These are phyloP conservation scores for Talaromyces sp. DNA, from an alignment of 2,329 filamentous ascomycete genomes.

Conservation along the genomic window DNA sequence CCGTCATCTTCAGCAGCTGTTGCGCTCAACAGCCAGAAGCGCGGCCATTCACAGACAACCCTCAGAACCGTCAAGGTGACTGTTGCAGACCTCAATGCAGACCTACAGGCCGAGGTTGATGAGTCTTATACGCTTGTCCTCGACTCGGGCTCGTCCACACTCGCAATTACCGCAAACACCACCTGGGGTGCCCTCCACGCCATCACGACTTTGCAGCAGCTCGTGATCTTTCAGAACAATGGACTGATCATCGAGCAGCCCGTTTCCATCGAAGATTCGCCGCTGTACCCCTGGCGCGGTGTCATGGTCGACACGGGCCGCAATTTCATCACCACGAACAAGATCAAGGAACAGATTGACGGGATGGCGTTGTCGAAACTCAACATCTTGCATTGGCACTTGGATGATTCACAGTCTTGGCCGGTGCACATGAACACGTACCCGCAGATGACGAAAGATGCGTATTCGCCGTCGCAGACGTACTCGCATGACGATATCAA, in stretches of 20 bases:
- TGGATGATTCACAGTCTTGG: constrained; percentile 57
- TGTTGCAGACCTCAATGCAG: constrained; percentile 45
- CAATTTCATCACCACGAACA: constrained; percentile 52
- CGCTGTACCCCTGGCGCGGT: constrained; percentile 54
- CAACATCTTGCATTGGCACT: constrained; percentile 58
- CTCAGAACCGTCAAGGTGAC: constrained; percentile 48
- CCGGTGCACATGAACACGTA: constrained; percentile 50
- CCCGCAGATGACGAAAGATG: constrained; percentile 53
- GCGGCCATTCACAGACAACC: neutral
- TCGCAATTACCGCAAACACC: constrained; percentile 50
- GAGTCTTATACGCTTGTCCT: constrained; percentile 55
- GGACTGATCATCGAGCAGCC: constrained; percentile 51
- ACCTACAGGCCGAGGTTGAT: constrained; percentile 55
- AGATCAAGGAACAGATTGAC: constrained; percentile 55
- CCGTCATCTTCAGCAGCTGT: constrained; percentile 1
- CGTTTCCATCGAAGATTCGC: constrained; percentile 50
- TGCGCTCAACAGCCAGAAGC: neutral
- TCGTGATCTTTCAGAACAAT: constrained; percentile 47
- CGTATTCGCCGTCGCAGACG: constrained; percentile 50
- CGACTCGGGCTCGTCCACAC: constrained; percentile 34
- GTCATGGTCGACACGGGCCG: constrained; percentile 56
- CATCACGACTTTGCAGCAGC: constrained; percentile 57
- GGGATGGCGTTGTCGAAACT: constrained; percentile 56
- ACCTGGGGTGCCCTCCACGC: constrained; percentile 56
- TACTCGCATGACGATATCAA: constrained; percentile 46